Conservation (phyloP, 2,329 filamentous ascomycete genomes). For the Paramyrothecium roridum region DNA sequence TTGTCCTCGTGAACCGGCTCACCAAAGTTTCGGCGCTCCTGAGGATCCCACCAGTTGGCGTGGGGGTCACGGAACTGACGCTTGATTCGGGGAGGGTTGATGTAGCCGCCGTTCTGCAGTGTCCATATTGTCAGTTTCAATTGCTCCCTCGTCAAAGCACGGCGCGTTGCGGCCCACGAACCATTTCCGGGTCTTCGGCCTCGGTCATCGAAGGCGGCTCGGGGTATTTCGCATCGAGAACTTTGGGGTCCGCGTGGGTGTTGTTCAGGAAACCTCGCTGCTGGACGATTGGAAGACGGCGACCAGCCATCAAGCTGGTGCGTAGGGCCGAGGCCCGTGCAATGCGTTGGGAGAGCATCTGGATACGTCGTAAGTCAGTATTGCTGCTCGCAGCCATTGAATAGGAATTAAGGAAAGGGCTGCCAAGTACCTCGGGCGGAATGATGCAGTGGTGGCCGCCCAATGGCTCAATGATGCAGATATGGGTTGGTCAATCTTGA, state of each 20-base stretch:
- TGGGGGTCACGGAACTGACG: constrained; percentile 91
- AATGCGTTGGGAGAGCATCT: constrained; percentile 64
- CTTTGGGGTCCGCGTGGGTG: constrained; percentile 40
- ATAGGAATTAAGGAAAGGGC: constrained; percentile 5
- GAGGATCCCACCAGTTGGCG: constrained; percentile 94
- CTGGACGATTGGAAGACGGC: constrained; percentile 51
- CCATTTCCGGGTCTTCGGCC: constrained; percentile 64
- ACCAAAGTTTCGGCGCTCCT: constrained; percentile 94
- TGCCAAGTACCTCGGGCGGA: constrained; percentile 24
- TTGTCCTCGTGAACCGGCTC: constrained; percentile 97
- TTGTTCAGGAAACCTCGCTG: constrained; percentile 55
- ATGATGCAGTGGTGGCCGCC: constrained; percentile 24
- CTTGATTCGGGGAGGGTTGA: constrained; percentile 77
- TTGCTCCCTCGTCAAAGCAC: constrained; percentile 2
- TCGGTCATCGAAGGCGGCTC: constrained; percentile 47
- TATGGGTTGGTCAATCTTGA: constrained; percentile 22
- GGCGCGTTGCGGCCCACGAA: constrained; percentile 32
- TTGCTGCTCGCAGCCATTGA: background rate
- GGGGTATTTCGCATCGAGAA: constrained; percentile 51
- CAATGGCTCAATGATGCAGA: constrained; percentile 33
- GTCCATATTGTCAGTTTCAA: constrained; percentile 17
- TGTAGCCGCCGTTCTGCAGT: constrained; percentile 75
- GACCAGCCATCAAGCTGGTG: constrained; percentile 40
- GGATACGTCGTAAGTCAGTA: constrained; percentile 1
- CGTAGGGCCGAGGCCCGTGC: constrained; percentile 45